Conservation (phyloP, 441 rosid genomes). For the Erodium chrysanthum region DNA sequence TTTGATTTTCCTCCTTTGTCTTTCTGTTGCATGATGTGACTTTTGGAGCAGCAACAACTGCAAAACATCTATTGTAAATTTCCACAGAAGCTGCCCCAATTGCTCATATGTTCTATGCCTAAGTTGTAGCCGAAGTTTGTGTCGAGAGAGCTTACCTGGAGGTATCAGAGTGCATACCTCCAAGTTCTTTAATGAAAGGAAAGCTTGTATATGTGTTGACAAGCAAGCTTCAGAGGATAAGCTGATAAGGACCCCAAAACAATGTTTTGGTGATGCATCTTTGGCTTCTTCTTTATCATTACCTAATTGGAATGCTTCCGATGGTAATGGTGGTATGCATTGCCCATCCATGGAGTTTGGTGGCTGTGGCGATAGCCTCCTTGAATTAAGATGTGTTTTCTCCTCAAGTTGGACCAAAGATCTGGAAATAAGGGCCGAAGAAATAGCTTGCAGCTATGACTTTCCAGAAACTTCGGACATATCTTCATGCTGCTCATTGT, state of each 20-base stretch:
- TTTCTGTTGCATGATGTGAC: conserved; percentile 26
- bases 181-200: conserved; percentile 37
- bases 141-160: conserved; percentile 34
- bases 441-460: conserved; percentile 84
- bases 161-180: conserved; percentile 28
- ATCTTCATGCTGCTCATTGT: conserved; percentile 53
- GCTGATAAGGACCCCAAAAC: conserved; percentile 23
- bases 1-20: conserved; percentile 19
- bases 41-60: conserved; percentile 45
- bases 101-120: conserved; percentile 61
- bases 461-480: conserved; percentile 60
- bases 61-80: conserved; percentile 45
- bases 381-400: conserved; percentile 45
- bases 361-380: conserved; percentile 52
- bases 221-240: conserved; percentile 28
- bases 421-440: conserved; percentile 80
- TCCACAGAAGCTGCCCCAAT: conserved; percentile 60
- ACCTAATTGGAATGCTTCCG: conserved; percentile 27
- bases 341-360: conserved; percentile 55
- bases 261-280: conserved; percentile 21
- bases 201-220: conserved; percentile 22
- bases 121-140: conserved; percentile 47
- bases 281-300: conserved; percentile 26
- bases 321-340: conserved; percentile 31
- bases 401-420: conserved; percentile 50